Conservation (phyloP, 164 flowering plant genomes). For the Berberis thunbergii region DNA sequence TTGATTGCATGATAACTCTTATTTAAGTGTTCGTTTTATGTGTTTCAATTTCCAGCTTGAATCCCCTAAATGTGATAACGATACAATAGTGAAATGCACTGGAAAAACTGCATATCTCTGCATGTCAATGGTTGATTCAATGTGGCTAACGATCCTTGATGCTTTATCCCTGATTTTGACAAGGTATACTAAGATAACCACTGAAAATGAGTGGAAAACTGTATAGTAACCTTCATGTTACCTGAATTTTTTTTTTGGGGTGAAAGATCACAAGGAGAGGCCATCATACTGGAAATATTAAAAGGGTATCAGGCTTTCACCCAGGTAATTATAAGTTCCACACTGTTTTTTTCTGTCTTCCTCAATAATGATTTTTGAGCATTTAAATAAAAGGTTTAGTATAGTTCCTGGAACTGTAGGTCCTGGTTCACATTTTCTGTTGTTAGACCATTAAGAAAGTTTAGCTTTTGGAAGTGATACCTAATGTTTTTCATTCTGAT, state of each 20-base stretch:
- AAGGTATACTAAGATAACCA: slow-evolving; percentile 38
- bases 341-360: background rate
- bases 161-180: slow-evolving; percentile 82
- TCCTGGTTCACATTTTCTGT: too few relatives aligned
- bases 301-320: slow-evolving; percentile 99
- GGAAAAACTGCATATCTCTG: slow-evolving; percentile 79
- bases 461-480: too few relatives aligned
- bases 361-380: background rate
- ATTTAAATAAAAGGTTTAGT: too few relatives aligned
- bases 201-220: background rate
- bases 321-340: slow-evolving; percentile 47
- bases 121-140: slow-evolving; percentile 84
- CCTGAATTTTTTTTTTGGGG: background rate
- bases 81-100: slow-evolving; percentile 43
- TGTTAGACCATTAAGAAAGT: too few relatives aligned
- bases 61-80: slow-evolving; percentile 78
- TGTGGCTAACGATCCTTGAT: slow-evolving; percentile 94
- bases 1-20: background rate
- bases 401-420: too few relatives aligned
- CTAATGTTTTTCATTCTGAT: too few relatives aligned
- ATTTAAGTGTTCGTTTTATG: background rate
- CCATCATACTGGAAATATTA: slow-evolving; percentile 85
- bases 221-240: background rate
- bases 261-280: slow-evolving; percentile 97
- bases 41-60: slow-evolving; percentile 48